Conservation (phyloP, 345 rosid species). For the Acer yangbiense region DNA sequence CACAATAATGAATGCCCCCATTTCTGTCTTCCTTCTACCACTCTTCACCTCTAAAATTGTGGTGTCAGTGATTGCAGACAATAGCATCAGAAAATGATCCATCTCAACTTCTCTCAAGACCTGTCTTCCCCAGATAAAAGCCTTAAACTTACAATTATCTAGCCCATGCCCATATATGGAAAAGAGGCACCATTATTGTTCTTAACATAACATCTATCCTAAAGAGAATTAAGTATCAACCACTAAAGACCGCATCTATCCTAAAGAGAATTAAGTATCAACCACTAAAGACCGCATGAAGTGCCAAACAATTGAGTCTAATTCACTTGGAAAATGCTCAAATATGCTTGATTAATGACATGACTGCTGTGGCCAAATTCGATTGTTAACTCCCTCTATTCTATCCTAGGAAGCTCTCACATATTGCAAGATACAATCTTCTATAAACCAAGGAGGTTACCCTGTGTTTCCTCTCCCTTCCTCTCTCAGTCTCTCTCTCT, state of each 20-base stretch:
- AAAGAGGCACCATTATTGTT: background rate
- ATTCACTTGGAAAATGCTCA: background rate
- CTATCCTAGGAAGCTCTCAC: background rate
- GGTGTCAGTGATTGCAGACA: background rate
- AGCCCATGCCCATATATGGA: background rate
- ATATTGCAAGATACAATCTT: too few species aligned
- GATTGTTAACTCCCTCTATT: background rate
- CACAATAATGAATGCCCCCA: background rate
- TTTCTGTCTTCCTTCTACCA: background rate
- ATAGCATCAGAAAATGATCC: background rate
- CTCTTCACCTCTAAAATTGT: background rate
- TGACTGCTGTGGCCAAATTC: background rate
- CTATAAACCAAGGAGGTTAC: too few species aligned
- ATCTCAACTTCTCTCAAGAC: background rate
- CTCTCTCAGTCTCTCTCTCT: background rate
- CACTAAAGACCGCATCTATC: background rate
- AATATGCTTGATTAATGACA: background rate
- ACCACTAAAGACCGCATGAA: background rate
- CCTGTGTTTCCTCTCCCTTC: too few species aligned
- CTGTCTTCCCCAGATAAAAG: background rate
- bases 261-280: background rate
- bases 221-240: background rate
- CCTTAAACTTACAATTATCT: background rate
- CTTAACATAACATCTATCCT: background rate
- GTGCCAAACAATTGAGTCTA: background rate